Percentiles rank a stretch among this genome's conserved stretches.
phyloP scores from a whole-genome alignment of 371 early-diverging fungal genomes.

The Apophysomyces elegans region DNA sequence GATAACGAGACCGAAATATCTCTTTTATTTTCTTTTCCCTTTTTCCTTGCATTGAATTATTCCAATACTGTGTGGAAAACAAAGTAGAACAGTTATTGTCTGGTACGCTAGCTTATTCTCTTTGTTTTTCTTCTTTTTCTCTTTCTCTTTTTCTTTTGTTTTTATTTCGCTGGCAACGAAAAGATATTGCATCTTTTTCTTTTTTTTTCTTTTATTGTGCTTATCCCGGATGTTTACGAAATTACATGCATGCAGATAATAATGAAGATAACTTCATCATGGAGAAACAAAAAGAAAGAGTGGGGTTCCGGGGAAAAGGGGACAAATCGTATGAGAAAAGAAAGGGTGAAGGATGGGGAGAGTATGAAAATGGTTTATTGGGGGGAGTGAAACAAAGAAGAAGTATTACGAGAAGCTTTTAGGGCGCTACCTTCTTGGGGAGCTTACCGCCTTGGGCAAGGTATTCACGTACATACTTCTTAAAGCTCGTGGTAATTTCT shows the following conservation, averaged over 20 bases:
- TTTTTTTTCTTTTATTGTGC: not conserved
- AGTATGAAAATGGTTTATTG: too few species aligned
- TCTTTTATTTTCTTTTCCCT: constrained; percentile 10
- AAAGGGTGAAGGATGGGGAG: not conserved
- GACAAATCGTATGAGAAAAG: not conserved
- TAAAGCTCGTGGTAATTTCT: constrained; percentile 63
- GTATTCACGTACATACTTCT: constrained; percentile 58
- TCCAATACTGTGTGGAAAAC: not conserved
- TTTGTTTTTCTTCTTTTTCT: constrained; percentile 14
- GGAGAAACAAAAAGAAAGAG: too few species aligned
- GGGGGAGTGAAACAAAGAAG: too few species aligned
- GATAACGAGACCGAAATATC: not conserved
- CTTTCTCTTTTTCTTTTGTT: constrained; percentile 9
- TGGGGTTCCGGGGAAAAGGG: too few species aligned
- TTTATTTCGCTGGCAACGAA: constrained; percentile 14
- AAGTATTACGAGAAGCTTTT: not conserved
- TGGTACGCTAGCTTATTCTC: constrained; percentile 4
- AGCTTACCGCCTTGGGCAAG: constrained; percentile 49
- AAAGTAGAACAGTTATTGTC: not conserved
- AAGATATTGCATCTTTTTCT: constrained; percentile 5
- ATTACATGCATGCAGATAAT: constrained; percentile 1
- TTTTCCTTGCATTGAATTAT: constrained; percentile 1
- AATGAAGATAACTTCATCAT: not conserved
- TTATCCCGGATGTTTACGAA: not conserved
- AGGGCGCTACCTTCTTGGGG: constrained; percentile 13